Evolutionary conservation across 768 basidiomycete species (phyloP).

Genomic region (Chlorophyllum brunneum): DNA sequence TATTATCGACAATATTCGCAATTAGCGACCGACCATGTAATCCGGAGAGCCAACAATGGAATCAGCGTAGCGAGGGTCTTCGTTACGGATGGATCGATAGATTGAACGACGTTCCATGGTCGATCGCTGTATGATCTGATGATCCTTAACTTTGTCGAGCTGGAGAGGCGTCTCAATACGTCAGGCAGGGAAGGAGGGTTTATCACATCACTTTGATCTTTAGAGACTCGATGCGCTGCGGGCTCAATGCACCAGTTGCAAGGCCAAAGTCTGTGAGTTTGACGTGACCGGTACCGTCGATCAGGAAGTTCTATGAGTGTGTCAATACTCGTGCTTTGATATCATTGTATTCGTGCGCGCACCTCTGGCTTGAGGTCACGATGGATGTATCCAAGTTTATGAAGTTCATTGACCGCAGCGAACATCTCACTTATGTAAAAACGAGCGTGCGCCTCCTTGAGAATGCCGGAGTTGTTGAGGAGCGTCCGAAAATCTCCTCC

Average conservation of each 20-base stretch:
- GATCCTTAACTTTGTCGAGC: conserved; percentile 97
- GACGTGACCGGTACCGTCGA: conserved; percentile 94
- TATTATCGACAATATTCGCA: background rate
- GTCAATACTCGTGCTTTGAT: background rate
- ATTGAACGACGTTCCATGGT: conserved; percentile 94
- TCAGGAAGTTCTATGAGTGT: conserved; percentile 82
- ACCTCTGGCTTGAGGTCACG: conserved; percentile 98
- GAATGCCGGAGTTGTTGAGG: conserved; percentile 94
- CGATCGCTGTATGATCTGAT: conserved; percentile 82
- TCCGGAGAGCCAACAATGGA: conserved; percentile 98
- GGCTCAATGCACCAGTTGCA: conserved; percentile 94
- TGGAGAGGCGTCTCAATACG: conserved; percentile 24
- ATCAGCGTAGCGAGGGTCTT: conserved; percentile 92
- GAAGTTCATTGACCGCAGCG: conserved; percentile 86
- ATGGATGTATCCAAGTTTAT: conserved; percentile 97
- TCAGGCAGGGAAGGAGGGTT: background rate
- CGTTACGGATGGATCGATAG: conserved; percentile 87
- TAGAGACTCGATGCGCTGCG: conserved; percentile 89
- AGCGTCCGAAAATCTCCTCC: conserved; percentile 98
- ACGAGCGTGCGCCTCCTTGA: conserved; percentile 94
- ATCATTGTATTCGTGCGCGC: conserved; percentile 16
- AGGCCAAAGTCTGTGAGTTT: conserved; percentile 98
- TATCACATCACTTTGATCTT: conserved; percentile 72
- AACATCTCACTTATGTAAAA: conserved; percentile 99
- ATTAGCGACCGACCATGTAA: conserved; percentile 70